A percentile compares a stretch with the other conserved stretches of the same genome.
Conservation (phyloP, 2,329 filamentous ascomycete genomes). For the Xylariaceae sp. region DNA sequence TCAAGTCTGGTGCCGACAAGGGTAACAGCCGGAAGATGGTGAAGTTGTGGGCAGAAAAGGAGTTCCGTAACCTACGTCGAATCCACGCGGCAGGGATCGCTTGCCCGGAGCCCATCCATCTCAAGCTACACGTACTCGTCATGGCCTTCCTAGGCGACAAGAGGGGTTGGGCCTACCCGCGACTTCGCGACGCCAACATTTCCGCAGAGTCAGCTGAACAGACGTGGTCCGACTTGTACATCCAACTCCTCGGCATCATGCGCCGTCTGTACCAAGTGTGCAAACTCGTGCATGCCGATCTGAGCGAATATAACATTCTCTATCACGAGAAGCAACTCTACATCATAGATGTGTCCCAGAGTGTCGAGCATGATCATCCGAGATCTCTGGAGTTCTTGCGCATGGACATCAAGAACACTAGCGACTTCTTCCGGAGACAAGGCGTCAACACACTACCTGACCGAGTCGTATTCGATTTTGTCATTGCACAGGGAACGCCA, state of each 20-base stretch:
- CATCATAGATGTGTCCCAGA: slow-evolving; percentile 97
- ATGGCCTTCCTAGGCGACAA: slow-evolving; percentile 90
- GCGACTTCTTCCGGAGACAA: slow-evolving; percentile 84
- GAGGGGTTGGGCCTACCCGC: slow-evolving; percentile 81
- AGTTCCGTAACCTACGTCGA: slow-evolving; percentile 86
- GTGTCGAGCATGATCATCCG: slow-evolving; percentile 94
- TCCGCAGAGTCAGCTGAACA: slow-evolving; percentile 59
- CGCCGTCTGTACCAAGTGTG: slow-evolving; percentile 89
- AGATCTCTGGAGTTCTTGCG: slow-evolving; percentile 86
- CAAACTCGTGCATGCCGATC: slow-evolving; percentile 85
- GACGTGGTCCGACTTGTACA: slow-evolving; percentile 73
- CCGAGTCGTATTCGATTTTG: slow-evolving; percentile 75
- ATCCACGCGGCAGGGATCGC: slow-evolving; percentile 80
- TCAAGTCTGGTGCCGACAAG: slow-evolving; percentile 87
- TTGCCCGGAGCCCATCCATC: slow-evolving; percentile 80
- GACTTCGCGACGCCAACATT: slow-evolving; percentile 80
- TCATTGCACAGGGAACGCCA: slow-evolving; percentile 58
- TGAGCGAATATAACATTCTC: slow-evolving; percentile 97
- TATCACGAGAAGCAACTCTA: slow-evolving; percentile 79
- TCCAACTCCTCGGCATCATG: slow-evolving; percentile 83
- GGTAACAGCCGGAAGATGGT: slow-evolving; percentile 95
- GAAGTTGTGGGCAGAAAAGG: slow-evolving; percentile 97
- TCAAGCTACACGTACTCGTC: slow-evolving; percentile 89
- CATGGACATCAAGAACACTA: slow-evolving; percentile 98
- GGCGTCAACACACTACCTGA: slow-evolving; percentile 77